phyloP scores from a whole-genome alignment of 305 asterid species.

The Fraxinus floribunda region DNA sequence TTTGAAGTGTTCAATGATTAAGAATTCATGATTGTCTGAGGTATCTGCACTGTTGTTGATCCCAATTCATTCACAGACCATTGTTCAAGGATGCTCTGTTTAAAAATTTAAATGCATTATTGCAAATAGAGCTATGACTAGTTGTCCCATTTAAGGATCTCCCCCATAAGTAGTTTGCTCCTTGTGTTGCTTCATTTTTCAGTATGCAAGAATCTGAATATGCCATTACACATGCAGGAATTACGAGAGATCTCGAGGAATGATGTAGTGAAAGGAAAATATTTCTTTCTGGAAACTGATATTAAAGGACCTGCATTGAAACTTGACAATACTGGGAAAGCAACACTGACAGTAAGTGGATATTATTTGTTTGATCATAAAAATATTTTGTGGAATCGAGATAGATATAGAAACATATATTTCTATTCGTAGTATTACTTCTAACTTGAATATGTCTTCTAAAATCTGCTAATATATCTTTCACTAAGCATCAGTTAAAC shows the following conservation, averaged over 20 bases:
- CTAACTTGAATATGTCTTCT: neutral
- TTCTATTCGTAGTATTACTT: neutral
- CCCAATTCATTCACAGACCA: neutral
- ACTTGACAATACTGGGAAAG: slow-evolving; percentile 90
- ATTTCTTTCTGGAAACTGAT: slow-evolving; percentile 82
- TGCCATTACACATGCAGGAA: slow-evolving; percentile 46
- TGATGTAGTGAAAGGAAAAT: slow-evolving; percentile 76
- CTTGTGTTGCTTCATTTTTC: slow-evolving; percentile 16
- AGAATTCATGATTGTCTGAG: neutral
- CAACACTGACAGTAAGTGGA: slow-evolving; percentile 74
- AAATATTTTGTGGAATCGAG: neutral
- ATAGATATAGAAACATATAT: neutral
- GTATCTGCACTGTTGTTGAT: neutral
- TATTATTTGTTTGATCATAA: neutral
- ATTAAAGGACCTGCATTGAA: slow-evolving; percentile 82
- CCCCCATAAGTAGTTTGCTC: neutral
- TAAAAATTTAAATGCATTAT: neutral
- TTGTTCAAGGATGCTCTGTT: neutral
- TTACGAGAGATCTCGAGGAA: slow-evolving; percentile 58
- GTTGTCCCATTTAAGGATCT: neutral
- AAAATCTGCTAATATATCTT: neutral
- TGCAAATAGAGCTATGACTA: neutral
- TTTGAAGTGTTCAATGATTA: neutral
- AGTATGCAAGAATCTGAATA: neutral
- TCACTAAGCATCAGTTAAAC: neutral